Evolutionary conservation across 768 basidiomycete genomes (phyloP), one percentile per base, ranked within the genome.

Genomic region (Mycena capillaripes): DNA sequence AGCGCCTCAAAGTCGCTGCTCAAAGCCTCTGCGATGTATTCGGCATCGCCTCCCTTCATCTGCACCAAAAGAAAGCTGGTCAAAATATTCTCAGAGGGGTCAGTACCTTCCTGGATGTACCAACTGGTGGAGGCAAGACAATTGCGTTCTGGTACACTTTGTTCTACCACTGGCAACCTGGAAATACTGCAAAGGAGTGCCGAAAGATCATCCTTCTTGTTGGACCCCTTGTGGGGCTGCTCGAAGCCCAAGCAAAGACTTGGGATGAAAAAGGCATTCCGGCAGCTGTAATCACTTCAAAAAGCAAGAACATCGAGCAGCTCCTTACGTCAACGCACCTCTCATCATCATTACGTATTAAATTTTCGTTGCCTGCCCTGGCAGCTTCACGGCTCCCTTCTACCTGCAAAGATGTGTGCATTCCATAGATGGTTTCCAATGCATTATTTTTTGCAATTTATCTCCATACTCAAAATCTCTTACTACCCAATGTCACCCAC

Each of bases 111-210:
- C 52, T 72, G 19, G 71, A 72, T 57, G 46, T 73, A 10, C 73
- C 69, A 12, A 75, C 72, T 21, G 72, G 74, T 16, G 70, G 65
- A 2, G 73, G 73, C 59, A 75, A 75, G 46, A 75, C 73, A 21
- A 19, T 71, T 8, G 71, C 74, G n/a, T 75, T 75, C 71, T 75
- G 67, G 50, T 65, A 66, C n/a, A 23, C 74, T 27, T 56, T 75
- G 21, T 69, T 75, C 25, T 75, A 66, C 64, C 40, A 75, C 59
- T 72, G 74, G 62, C 58, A 57, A 21, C 67, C 71, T 12, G 66
- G 67, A 3, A 62, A 61, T n/a, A 48, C 19, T 7, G n/a, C 19
- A 16, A 17, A 32, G 16, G 67, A 69, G 19, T 56, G 32, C 53
- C 66, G 44, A 36, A 69, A 73, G 63, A 72, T 69, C 4, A 42